phyloP scores from a whole-genome alignment of 331 rosid species.

The Malus hybrid region DNA sequence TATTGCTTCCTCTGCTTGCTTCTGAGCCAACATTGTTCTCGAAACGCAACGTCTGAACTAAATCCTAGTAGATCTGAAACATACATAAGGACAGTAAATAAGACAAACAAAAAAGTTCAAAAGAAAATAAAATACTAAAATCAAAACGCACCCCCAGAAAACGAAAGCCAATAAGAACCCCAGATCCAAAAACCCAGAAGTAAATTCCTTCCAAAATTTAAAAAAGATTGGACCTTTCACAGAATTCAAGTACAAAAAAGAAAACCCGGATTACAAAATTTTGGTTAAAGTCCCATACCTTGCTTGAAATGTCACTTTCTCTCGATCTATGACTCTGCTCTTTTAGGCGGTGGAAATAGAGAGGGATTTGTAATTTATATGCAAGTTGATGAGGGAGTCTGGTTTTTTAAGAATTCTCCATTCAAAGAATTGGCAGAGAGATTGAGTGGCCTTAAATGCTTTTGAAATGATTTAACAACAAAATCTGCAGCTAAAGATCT shows the following conservation, averaged over 20 bases:
- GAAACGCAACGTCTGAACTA: conserved; percentile 9
- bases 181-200: conserved; percentile 35
- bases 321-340: conserved; percentile 24
- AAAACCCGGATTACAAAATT: not conserved
- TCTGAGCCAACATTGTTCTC: conserved; percentile 67
- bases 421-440: conserved; percentile 11
- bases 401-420: conserved; percentile 14
- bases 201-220: conserved; percentile 12
- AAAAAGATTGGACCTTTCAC: not conserved
- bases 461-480: conserved; percentile 15
- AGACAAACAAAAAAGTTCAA: conserved; percentile 16
- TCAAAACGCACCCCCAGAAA: conserved; percentile 45
- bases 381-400: not conserved
- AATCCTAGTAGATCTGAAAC: conserved; percentile 46
- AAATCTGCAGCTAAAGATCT: conserved; percentile 13
- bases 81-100: conserved; percentile 23
- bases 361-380: not conserved
- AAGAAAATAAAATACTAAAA: not conserved
- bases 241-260: not conserved
- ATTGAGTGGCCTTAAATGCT: conserved; percentile 37
- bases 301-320: conserved; percentile 43
- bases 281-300: conserved; percentile 25
- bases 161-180: conserved; percentile 28
- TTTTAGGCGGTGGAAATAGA: conserved; percentile 8
- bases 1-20: conserved; percentile 89